Percentiles rank a stretch among this genome's conserved stretches.
Evolutionary conservation across 2,329 filamentous ascomycete species (phyloP).

Genomic region (Sporothrix brasiliensis): DNA sequence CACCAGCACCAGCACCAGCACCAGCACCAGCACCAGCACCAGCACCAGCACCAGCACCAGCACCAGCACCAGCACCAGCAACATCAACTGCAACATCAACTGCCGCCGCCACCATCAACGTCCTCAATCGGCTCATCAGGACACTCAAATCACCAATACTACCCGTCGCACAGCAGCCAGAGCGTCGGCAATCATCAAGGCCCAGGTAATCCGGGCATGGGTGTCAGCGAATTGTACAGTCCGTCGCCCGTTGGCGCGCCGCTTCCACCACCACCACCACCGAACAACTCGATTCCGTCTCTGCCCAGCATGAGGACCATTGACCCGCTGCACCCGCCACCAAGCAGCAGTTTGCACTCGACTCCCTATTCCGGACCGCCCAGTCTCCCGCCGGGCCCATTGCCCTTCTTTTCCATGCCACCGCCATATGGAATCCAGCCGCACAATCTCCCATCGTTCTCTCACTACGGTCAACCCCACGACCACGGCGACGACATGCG

Average conservation of each 20-base stretch:
- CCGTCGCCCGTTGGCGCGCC: constrained; percentile 32
- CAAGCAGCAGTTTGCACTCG: constrained; percentile 34
- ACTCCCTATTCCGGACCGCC: constrained; percentile 30
- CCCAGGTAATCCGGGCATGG: constrained; percentile 25
- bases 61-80: background rate
- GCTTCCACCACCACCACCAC: background rate
- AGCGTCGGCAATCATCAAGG: constrained; percentile 18
- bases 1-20: background rate
- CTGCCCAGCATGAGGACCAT: constrained; percentile 40
- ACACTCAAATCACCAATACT: constrained; percentile 22
- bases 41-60: background rate
- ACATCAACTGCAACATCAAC: background rate
- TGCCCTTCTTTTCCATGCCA: constrained; percentile 51
- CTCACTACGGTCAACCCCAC: constrained; percentile 39
- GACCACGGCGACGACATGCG: constrained; percentile 20
- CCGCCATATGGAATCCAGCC: constrained; percentile 51
- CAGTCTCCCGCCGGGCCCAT: constrained; percentile 42
- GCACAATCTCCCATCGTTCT: constrained; percentile 51
- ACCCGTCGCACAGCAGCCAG: constrained; percentile 8
- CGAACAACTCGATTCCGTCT: constrained; percentile 29
- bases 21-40: background rate
- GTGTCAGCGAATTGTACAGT: constrained; percentile 36
- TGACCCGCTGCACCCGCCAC: constrained; percentile 36
- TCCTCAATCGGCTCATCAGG: background rate
- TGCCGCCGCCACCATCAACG: constrained; percentile 22